phyloP scores from a whole-genome alignment of 768 basidiomycete genomes.

The Termitomyces sp. region DNA sequence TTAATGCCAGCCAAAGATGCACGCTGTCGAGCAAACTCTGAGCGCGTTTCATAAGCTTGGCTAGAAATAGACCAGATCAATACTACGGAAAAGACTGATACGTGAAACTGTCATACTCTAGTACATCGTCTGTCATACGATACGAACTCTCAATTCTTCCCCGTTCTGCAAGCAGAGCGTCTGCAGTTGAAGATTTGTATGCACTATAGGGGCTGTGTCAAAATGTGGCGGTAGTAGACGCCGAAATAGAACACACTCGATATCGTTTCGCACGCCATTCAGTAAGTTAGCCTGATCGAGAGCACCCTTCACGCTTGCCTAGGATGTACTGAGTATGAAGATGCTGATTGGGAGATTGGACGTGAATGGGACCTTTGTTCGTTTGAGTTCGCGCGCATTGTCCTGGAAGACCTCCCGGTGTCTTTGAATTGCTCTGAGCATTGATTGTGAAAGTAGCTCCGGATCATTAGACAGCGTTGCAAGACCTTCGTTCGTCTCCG shows the following conservation, averaged over 20 bases:
- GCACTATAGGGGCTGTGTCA: conserved; percentile 45
- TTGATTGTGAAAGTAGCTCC: conserved; percentile 73
- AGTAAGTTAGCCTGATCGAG: conserved; percentile 86
- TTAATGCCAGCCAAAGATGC: conserved; percentile 74
- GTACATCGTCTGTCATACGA: conserved; percentile 88
- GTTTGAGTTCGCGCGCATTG: conserved; percentile 75
- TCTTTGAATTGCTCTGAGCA: conserved; percentile 85
- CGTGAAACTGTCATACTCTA: conserved; percentile 55
- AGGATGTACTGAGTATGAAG: neutral
- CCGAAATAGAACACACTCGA: conserved; percentile 59
- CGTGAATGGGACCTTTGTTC: conserved; percentile 70
- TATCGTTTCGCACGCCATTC: conserved; percentile 90
- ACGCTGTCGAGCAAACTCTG: conserved; percentile 86
- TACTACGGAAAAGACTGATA: conserved; percentile 1
- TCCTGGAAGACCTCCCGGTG: conserved; percentile 91
- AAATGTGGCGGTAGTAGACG: neutral
- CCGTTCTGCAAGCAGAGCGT: conserved; percentile 84
- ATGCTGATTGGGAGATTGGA: neutral
- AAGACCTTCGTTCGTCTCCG: conserved; percentile 84
- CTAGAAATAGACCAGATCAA: conserved; percentile 34
- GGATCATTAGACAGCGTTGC: conserved; percentile 62
- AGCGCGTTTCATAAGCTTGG: conserved; percentile 95
- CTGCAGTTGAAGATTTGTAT: conserved; percentile 86
- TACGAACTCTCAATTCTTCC: conserved; percentile 90
- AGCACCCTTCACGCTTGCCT: conserved; percentile 80